Evolutionary conservation across 2,329 filamentous ascomycete species (phyloP).

Genomic region (Fusarium torulosum): DNA sequence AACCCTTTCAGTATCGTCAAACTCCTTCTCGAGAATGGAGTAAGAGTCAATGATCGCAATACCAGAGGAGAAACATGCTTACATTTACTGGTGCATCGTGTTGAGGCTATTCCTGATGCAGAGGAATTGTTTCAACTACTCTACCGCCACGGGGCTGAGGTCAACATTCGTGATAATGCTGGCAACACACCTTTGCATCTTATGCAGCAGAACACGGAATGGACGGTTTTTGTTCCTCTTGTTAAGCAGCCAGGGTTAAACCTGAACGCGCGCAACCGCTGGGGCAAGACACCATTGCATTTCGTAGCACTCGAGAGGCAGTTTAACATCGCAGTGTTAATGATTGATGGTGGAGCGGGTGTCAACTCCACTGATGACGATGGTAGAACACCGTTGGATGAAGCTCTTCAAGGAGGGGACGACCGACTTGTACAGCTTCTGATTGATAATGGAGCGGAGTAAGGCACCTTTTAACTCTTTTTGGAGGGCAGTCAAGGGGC

Average conservation of each 20-base stretch:
- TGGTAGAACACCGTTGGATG: background rate
- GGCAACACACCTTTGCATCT: background rate
- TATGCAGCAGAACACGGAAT: fast-evolving
- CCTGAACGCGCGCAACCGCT: background rate
- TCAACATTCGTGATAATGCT: fast-evolving
- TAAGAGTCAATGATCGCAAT: fast-evolving
- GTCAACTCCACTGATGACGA: fast-evolving
- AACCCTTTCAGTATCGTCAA: fast-evolving
- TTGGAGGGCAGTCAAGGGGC: background rate
- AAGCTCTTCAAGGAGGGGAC: fast-evolving
- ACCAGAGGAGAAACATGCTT: fast-evolving
- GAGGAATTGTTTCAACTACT: fast-evolving
- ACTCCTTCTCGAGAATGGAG: background rate
- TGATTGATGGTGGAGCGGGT: background rate
- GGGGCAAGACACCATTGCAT: background rate
- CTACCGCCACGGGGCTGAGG: fast-evolving
- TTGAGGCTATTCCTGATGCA: fast-evolving
- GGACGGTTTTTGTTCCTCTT: background rate
- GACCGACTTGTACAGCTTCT: fast-evolving
- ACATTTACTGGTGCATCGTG: background rate
- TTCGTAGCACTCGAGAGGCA: fast-evolving
- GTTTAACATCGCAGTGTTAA: fast-evolving
- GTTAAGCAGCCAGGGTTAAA: fast-evolving
- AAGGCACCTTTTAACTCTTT: no score
- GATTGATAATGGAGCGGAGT: fast-evolving